Evolutionary conservation across 805 yeast species (phyloP), one percentile per base, ranked within the genome.

Genomic region (Suhomyces faveliae): DNA sequence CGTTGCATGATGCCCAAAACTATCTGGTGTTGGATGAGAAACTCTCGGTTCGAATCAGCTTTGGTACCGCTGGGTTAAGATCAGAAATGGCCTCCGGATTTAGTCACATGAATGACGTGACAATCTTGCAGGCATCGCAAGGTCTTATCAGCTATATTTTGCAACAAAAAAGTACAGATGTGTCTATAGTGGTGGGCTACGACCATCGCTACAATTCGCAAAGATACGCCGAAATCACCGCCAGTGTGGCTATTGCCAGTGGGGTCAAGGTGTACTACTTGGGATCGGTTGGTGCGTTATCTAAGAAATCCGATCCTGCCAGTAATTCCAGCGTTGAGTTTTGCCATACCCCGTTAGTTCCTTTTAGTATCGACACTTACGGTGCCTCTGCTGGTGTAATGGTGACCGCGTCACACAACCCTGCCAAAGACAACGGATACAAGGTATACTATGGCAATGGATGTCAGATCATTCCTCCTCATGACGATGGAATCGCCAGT

Each of bases 391-490:
- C 84, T 43, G 99, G 98, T 19, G 86, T 92, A 1, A 91, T 91
- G 97, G 80, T 91, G 23, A 89, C 96, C 0, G 96, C 96, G 1
- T 86, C 94, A 45, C 96, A 88, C 60, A 87, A 87, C 61, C 92
- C 94, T 1, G 86, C 86, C 27, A 71, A 79, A 62, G 97, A 90
- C 62, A 91, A 91, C 60, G 98, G 98, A 0, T 92, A 89, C 68
- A 92, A 92, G 61, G 98, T 92, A 0, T 92, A 94, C 70, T 89
- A 94, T 81, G 71, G 76, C 8, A 92, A 92, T 62, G 98, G 97
- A 3, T 92, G 97, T 64, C 98, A 94, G 64, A 94, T 92, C 53
- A 89, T 92, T 40, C 91, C 96, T 2, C 98, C 99, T 0, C 89
- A 85, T 59, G 98, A 94, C 60, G 57, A 59, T 2, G 82, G 77